Conservation (phyloP, 352 stramenopile species). For the Elongisporangium prolatum region DNA sequence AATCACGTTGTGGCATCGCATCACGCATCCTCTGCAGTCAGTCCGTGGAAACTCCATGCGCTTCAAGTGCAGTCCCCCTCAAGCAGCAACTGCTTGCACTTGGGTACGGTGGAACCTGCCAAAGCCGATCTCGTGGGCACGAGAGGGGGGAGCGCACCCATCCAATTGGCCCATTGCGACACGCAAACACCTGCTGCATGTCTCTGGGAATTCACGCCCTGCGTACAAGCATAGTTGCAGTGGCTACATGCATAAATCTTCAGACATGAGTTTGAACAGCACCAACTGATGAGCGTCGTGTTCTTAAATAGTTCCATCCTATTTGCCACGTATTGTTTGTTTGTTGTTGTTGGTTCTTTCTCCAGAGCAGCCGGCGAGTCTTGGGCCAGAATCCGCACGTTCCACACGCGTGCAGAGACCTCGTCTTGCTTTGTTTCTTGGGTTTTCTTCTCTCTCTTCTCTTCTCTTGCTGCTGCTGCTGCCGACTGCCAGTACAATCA, state of each 20-base stretch:
- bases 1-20: neutral
- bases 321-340: constrained; percentile 32
- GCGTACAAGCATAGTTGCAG: neutral
- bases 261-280: neutral
- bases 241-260: neutral
- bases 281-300: neutral
- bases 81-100: neutral
- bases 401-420: constrained; percentile 30
- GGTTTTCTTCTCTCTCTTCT: constrained; percentile 17
- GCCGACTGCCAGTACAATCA: neutral
- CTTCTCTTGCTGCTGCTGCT: constrained; percentile 1
- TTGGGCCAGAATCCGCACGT: constrained; percentile 18
- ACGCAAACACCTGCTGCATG: neutral
- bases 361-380: constrained; percentile 12
- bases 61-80: neutral
- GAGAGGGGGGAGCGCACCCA: neutral
- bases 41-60: neutral
- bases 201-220: neutral
- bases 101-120: neutral
- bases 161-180: too few species aligned
- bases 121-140: neutral
- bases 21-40: neutral
- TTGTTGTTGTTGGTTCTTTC: neutral
- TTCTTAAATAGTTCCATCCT: constrained; percentile 41
- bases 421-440: constrained; percentile 5